phyloP scores from a whole-genome alignment of 1,284 basidiomycete genomes.

The Coniophora puteana region DNA sequence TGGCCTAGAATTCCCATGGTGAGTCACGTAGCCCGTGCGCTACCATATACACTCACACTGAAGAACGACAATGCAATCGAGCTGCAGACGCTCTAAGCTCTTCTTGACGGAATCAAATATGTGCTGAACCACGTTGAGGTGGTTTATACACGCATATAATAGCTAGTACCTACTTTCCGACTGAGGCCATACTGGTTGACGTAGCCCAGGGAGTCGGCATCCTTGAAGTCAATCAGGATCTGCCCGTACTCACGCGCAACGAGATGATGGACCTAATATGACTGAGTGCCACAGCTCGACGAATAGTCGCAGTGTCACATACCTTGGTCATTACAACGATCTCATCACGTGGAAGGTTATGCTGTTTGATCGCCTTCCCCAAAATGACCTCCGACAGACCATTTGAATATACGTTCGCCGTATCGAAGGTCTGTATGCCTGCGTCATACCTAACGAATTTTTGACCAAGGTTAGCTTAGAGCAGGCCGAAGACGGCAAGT shows the following conservation, averaged over 20 bases:
- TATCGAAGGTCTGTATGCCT: conserved; percentile 44
- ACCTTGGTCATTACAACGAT: conserved; percentile 58
- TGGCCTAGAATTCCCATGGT: conserved; percentile 24
- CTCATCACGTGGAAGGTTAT: conserved; percentile 48
- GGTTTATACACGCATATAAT: background rate
- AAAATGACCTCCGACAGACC: conserved; percentile 53
- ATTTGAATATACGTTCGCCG: conserved; percentile 38
- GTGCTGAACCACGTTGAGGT: conserved; percentile 18
- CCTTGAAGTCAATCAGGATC: conserved; percentile 8
- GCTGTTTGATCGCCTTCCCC: conserved; percentile 55
- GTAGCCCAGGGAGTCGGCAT: conserved; percentile 27
- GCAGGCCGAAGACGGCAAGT: background rate
- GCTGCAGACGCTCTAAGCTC: conserved; percentile 37
- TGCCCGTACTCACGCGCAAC: conserved; percentile 21
- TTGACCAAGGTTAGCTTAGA: background rate
- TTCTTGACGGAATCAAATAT: conserved; percentile 47
- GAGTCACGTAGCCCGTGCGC: background rate
- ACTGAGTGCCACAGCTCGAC: background rate
- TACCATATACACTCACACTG: conserved; percentile 23
- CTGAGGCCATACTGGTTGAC: conserved; percentile 24
- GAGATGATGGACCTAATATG: conserved; percentile 5
- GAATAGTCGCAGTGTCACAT: background rate
- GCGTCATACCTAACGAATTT: conserved; percentile 18
- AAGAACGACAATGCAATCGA: conserved; percentile 45
- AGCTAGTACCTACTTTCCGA: conserved; percentile 9